Conservation (phyloP, 139 green algal genomes). For the Closterium sp. region DNA sequence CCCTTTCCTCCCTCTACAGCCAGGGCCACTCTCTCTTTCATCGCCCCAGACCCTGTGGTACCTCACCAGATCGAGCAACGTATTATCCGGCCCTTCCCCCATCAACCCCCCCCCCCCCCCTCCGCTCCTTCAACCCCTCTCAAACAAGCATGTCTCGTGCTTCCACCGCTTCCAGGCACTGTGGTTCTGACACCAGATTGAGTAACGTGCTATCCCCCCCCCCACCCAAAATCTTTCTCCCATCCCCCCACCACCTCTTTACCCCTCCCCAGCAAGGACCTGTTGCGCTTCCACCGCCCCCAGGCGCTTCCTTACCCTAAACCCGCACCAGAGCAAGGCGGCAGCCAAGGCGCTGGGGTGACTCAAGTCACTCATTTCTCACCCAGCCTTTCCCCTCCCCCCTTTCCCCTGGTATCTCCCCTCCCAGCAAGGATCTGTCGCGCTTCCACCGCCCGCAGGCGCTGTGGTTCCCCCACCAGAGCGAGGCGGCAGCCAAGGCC, state of each 20-base stretch:
- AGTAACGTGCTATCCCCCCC: not conserved
- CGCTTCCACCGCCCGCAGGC: constrained; percentile 56
- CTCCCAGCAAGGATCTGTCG: constrained; percentile 27
- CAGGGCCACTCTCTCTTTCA: too few species aligned
- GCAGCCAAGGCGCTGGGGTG: constrained; percentile 7
- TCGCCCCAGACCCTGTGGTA: too few species aligned
- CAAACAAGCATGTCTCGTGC: too few species aligned
- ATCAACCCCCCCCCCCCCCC: not conserved
- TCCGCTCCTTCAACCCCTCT: not conserved
- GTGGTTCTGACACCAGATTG: too few species aligned
- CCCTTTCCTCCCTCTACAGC: too few species aligned
- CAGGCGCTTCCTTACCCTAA: too few species aligned
- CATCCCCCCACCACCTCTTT: not conserved
- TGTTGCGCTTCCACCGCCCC: constrained; percentile 57
- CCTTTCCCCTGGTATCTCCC: constrained; percentile 9
- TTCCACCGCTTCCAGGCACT: too few species aligned
- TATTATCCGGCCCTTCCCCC: too few species aligned
- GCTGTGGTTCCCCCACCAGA: constrained; percentile 20
- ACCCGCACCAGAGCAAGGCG: not conserved
- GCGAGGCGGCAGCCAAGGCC: not conserved
- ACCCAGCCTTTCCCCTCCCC: not conserved
- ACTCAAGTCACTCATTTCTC: too few species aligned
- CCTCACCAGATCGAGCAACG: too few species aligned
- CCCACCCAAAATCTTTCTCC: not conserved
- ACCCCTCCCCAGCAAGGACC: constrained; percentile 9